Base-by-base conservation (phyloP, 169 alveolate genomes). In the Blepharisma undulans region DNA sequence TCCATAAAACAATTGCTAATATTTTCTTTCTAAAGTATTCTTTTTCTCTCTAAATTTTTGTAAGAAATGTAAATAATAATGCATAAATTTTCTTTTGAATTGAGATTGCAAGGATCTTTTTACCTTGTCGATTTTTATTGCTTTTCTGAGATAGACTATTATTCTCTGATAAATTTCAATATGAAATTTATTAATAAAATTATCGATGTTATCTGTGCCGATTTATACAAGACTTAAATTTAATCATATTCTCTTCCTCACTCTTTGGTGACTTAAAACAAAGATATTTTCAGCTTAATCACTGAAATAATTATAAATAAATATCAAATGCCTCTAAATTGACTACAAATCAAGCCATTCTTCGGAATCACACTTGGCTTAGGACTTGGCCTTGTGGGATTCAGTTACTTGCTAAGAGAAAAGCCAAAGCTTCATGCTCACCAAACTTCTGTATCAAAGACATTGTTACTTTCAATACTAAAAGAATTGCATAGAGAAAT, bases 401-500 rank as follows among this genome's bases (percentile, higher is more conserved):
- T 48, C 66, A 48, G 14, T 18, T 48, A 10, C 12, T 18, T 48
- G 21, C 14, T 48, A 12, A 12, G 10, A 12, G 10, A 48, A 48
- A 48, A 48, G 12, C 66, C 66, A 12, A 48, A 48, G 14, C 21
- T 18, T 18, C 66, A 48, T 18, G 10, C 66, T 18, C 66, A 48
- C 66, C 21, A 48, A 18, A 48, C 66, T 48, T 48, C 60, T 29
- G 29, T 78, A 3, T 29, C 86, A 21, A 25, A 32, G 10, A 78
- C 86, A 7, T 22, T 78, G 21, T 12, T 78, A n/a, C 34, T 78
- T 25, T 12, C 86, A 6, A 29, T 82, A 30, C 76, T 82, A 30
- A 82, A 82, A 82, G 89, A 82, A 60, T 19, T 82, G 8, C 6
- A 30, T 10, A 72, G 89, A n/a, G 89, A 82, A 82, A 72, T 82